phyloP scores from a whole-genome alignment of 768 basidiomycete genomes.

The Ephemerocybe angulata region DNA sequence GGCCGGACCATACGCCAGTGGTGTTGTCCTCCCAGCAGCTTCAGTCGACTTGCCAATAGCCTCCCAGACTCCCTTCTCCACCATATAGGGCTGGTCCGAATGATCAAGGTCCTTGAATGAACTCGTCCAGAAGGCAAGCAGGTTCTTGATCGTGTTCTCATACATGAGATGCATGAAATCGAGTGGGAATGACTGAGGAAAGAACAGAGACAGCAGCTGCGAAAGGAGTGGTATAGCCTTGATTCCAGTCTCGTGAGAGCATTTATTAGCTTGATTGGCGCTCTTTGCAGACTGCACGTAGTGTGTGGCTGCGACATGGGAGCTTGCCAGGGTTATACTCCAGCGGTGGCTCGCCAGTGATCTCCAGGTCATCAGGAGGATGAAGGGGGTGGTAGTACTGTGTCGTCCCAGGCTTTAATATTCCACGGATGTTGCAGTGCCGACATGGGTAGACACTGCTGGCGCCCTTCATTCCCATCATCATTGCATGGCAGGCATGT shows the following conservation, averaged over 20 bases:
- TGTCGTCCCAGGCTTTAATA: slow-evolving; percentile 10
- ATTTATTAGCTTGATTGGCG: slow-evolving; percentile 15
- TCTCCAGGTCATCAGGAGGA: slow-evolving; percentile 16
- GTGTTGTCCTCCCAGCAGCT: slow-evolving; percentile 31
- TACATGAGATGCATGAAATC: slow-evolving; percentile 50
- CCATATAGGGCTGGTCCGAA: slow-evolving; percentile 25
- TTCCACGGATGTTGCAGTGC: slow-evolving; percentile 32
- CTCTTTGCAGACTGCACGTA: slow-evolving; percentile 3
- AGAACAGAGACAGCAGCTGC: slow-evolving; percentile 25
- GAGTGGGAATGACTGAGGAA: slow-evolving; percentile 38
- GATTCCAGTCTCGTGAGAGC: slow-evolving; percentile 29
- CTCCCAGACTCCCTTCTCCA: slow-evolving; percentile 35
- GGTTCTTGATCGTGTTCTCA: slow-evolving; percentile 41
- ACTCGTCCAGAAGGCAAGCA: slow-evolving; percentile 35
- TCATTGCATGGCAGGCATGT: slow-evolving; percentile 18
- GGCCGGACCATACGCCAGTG: slow-evolving; percentile 32
- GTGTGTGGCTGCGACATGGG: slow-evolving; percentile 15
- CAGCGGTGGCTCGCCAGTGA: neutral
- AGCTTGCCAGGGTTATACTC: too few species aligned
- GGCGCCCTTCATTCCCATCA: slow-evolving; percentile 39
- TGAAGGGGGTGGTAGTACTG: slow-evolving; percentile 29
- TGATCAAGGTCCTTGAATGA: slow-evolving; percentile 32
- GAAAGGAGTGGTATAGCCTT: slow-evolving; percentile 30
- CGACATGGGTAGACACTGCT: slow-evolving; percentile 34
- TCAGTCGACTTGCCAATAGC: slow-evolving; percentile 32